phyloP scores from a whole-genome alignment of 2,329 filamentous ascomycete species.

The Nigrospora osmanthi region DNA sequence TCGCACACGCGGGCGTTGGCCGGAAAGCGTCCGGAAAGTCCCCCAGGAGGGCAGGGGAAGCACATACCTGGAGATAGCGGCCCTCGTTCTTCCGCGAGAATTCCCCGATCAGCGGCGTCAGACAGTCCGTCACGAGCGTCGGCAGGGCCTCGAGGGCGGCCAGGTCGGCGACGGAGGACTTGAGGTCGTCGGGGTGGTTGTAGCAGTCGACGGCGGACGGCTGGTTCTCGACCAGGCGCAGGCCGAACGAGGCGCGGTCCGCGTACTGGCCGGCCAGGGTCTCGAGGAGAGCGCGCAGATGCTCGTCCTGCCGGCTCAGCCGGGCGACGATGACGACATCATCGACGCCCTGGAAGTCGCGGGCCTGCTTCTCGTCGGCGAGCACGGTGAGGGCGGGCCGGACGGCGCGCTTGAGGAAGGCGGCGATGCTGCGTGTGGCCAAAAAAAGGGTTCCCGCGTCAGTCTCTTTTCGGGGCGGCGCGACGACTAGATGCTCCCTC shows the following conservation, averaged over 20 bases:
- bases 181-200: slow-evolving; percentile 30
- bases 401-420: slow-evolving; percentile 18
- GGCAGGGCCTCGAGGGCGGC: slow-evolving; percentile 23
- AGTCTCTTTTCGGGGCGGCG: background rate
- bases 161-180: slow-evolving; percentile 23
- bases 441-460: slow-evolving; percentile 14
- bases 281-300: slow-evolving; percentile 21
- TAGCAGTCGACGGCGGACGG: slow-evolving; percentile 23
- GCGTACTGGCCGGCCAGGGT: slow-evolving; percentile 24
- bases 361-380: slow-evolving; percentile 8
- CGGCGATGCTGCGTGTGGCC: slow-evolving; percentile 17
- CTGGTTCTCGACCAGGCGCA: background rate
- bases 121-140: slow-evolving; percentile 28
- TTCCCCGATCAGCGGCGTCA: slow-evolving; percentile 31
- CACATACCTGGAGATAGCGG: slow-evolving; percentile 27
- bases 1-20: background rate
- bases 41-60: background rate
- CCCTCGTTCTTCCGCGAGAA: slow-evolving; percentile 37
- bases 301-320: slow-evolving; percentile 19
- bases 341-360: slow-evolving; percentile 27
- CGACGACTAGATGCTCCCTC: no score
- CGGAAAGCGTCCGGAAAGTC: background rate
- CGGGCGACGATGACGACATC: slow-evolving; percentile 34
- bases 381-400: slow-evolving; percentile 17
- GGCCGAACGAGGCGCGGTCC: slow-evolving; percentile 34